A percentile compares a stretch with the other conserved stretches of the same genome.
Evolutionary conservation across 306 rosid species (phyloP).

Genomic region (Lotus japonicus): DNA sequence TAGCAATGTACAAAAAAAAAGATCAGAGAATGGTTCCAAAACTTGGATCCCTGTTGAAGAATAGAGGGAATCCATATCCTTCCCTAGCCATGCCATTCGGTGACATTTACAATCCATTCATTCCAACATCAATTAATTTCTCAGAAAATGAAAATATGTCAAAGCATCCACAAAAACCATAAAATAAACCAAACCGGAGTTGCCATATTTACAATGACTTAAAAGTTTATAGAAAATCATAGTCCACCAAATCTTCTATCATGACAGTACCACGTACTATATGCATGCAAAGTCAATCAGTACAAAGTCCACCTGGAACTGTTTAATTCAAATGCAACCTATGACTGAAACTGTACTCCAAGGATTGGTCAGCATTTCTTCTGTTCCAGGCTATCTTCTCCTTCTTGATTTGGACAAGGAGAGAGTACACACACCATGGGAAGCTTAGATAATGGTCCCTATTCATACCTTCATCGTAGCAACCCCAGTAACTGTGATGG

Average conservation of each 20-base stretch:
- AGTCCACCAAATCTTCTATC: neutral
- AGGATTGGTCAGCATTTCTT: constrained; percentile 2
- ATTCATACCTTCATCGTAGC: constrained; percentile 47
- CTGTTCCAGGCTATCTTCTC: constrained; percentile 15
- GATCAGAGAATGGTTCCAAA: too few species aligned
- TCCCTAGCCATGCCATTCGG: too few species aligned
- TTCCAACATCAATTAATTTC: too few species aligned
- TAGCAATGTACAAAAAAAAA: too few species aligned
- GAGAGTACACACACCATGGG: constrained; percentile 61
- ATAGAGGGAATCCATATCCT: too few species aligned
- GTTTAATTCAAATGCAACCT: constrained; percentile 6
- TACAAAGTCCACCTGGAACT: neutral
- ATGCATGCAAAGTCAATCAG: neutral
- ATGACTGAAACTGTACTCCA: constrained; percentile 1
- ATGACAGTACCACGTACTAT: neutral
- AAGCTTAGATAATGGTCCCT: constrained; percentile 71
- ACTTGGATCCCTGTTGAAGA: too few species aligned
- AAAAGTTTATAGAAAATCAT: neutral
- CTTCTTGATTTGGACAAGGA: constrained; percentile 54
- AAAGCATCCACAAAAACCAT: neutral
- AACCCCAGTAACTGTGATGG: constrained; percentile 53
- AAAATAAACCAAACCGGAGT: neutral
- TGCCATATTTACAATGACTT: neutral
- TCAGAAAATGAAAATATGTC: neutral
- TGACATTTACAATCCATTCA: too few species aligned